Base-by-base conservation (phyloP, 2,329 filamentous ascomycete species). In the Penicillium crustosum region DNA sequence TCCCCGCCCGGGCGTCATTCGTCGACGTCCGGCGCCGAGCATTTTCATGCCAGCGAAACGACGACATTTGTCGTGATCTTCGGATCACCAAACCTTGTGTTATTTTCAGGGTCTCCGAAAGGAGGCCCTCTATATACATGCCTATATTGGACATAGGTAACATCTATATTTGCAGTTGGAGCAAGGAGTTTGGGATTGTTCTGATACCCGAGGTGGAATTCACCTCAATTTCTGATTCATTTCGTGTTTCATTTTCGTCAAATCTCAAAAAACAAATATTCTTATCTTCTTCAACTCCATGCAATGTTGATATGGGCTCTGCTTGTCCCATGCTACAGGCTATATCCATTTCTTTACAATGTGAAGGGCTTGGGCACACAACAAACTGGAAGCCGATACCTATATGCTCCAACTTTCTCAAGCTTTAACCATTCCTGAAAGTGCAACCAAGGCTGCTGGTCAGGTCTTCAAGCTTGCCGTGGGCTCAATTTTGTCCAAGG, bases 31-130 rank as follows among this genome's bases (percentile, higher is more conserved):
- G 6, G 59, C 66, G 21, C 69, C 70, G 6, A 73, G 65, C 55
- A 59, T 70, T 3, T 71, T 74, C 51, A 69, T 74, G 35, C 70
- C 66, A 39, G 69, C 71, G 2, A 74, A 72, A 57, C 69, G 66
- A 35, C 68, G 61, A 42, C 69, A 62, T 23, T 42, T 66, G 15
- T 58, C 57, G n/a, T 71, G 59, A 66, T 29, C 17, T 19, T 27
- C 21, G 41, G 49, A 31, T 38, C 17, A 21, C 31, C 10, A 8
- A 21, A 19, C 4, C 25, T 38, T 25, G 10, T 23, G 17, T 47
- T 8, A 12, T 21, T 29, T 38, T 17, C 12, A 3, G 13, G 48
- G 3, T 39, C 41, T 44, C 27, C 4, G 0, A 12, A 53, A n/a
- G 41, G 7, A n/a, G 29, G 9, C 29, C 15, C 9, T 33, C 6